Evolutionary conservation across 2,329 filamentous ascomycete genomes (phyloP), one percentile per base, ranked within the genome.

Genomic region (Ascochyta pisi): DNA sequence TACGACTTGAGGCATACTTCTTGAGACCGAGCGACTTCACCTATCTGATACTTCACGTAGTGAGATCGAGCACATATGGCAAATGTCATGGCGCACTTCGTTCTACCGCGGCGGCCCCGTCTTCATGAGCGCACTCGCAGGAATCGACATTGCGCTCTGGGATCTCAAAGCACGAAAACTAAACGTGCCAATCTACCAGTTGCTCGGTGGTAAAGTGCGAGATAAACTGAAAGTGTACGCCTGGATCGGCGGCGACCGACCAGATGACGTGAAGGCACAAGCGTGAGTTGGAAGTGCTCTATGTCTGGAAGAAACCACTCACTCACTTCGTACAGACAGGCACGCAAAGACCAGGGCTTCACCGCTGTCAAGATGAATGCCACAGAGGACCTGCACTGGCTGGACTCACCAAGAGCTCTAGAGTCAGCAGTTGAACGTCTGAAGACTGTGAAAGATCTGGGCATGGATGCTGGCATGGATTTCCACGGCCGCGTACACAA

Each of bases 41-140:
- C n/a, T 16, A 6, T 10, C 48, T 58, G 37, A 62, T 38, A 33
- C 15, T 9, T 12, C 35, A 19, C 42, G 29, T 23, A 90, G 87
- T 68, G 86, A 91, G 44, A 92, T 93, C 61, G 90, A 93, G 69
- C 87, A 91, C 60, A 88, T 93, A 54, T 93, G 90, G 90, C 89
- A 92, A 70, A 82, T 83, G 61, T 84, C 85, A 24, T 92, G 87
- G 84, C 83, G 90, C 38, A 70, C 69, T 38, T 85, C 85, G 0
- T 94, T 93, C 73, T 93, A 93, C 73, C 82, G 90, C 26, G 90
- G 90, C 2, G 90, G 90, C 0, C 88, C 90, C 0, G 89, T 93
- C 9, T 88, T 93, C 62, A 92, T 93, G 89, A 90, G 86, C 62
- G 90, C 90, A 0, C 76, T 93, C 15, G 85, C 89, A 0, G 90